A percentile compares a stretch with the other conserved stretches of the same genome.
phyloP scores from a whole-genome alignment of 768 basidiomycete genomes.

The Tulasnella sp. region DNA sequence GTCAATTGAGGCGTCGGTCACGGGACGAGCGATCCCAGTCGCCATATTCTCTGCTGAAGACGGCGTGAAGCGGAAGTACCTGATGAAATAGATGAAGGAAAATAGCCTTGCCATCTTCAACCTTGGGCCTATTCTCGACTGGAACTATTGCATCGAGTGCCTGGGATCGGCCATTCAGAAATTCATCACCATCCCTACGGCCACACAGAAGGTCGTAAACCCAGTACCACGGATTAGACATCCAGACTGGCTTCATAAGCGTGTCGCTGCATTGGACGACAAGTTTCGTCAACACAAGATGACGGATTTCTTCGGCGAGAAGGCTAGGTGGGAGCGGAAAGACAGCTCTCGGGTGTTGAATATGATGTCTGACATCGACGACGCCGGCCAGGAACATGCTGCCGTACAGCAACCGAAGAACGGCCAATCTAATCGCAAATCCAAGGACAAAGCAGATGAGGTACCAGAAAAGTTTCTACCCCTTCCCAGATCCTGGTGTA shows the following conservation, averaged over 20 bases:
- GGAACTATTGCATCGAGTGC: slow-evolving; percentile 97
- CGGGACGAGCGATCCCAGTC: slow-evolving; percentile 90
- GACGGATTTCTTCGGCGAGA: slow-evolving; percentile 77
- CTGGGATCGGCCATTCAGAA: slow-evolving; percentile 98
- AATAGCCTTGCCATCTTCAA: slow-evolving; percentile 79
- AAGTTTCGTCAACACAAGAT: slow-evolving; percentile 98
- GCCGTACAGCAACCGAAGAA: slow-evolving; percentile 30
- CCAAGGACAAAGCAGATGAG: slow-evolving; percentile 30
- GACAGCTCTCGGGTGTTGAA: slow-evolving; percentile 23
- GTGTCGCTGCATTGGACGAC: slow-evolving; percentile 81
- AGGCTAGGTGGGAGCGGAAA: slow-evolving; percentile 22
- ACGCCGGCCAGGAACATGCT: slow-evolving; percentile 28
- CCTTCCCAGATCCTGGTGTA: slow-evolving; percentile 49
- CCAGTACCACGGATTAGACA: slow-evolving; percentile 93
- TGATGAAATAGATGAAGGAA: slow-evolving; percentile 96
- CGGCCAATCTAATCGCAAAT: slow-evolving; percentile 44
- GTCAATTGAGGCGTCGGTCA: slow-evolving; percentile 87
- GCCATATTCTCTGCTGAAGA: slow-evolving; percentile 98
- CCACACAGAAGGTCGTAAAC: slow-evolving; percentile 93
- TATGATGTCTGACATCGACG: slow-evolving; percentile 52
- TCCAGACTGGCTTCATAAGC: slow-evolving; percentile 92
- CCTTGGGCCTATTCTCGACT: slow-evolving; percentile 87
- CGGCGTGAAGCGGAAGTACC: slow-evolving; percentile 73
- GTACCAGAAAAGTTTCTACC: slow-evolving; percentile 28
- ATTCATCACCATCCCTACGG: slow-evolving; percentile 96